phyloP scores from a whole-genome alignment of 2,329 filamentous ascomycete species.

The Diplodia corticola region DNA sequence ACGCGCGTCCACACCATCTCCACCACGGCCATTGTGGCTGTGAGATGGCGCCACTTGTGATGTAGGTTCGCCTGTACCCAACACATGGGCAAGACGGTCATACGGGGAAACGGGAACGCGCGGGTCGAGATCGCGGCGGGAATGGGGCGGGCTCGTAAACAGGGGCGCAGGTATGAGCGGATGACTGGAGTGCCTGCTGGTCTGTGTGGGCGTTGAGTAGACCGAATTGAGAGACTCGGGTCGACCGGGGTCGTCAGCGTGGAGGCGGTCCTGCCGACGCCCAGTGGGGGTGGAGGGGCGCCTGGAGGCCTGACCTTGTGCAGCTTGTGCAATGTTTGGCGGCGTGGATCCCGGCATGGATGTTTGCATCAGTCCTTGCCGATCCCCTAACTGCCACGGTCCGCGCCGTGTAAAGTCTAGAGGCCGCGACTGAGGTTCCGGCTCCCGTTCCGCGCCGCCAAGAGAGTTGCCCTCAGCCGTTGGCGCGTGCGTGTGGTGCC shows the following conservation, averaged over 20 bases:
- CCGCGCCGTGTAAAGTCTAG: neutral
- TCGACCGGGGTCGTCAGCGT: neutral
- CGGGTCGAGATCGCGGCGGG: slow-evolving; percentile 14
- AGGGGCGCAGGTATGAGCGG: slow-evolving; percentile 19
- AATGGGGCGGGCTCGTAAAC: slow-evolving; percentile 21
- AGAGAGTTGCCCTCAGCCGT: slow-evolving; percentile 4
- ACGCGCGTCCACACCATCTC: neutral
- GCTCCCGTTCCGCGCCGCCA: neutral
- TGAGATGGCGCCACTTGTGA: neutral
- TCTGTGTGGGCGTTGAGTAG: slow-evolving; percentile 8
- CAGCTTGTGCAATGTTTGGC: slow-evolving; percentile 19
- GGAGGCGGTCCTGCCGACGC: slow-evolving; percentile 5
- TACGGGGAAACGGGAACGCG: slow-evolving; percentile 19
- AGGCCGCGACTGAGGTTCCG: slow-evolving; percentile 3
- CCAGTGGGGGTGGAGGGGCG: slow-evolving; percentile 1
- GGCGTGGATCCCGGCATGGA: slow-evolving; percentile 7
- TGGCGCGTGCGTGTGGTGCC: neutral
- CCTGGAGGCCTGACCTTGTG: slow-evolving; percentile 15
- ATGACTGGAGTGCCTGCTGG: neutral
- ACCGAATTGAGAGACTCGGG: neutral
- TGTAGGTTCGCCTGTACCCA: neutral
- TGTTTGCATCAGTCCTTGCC: slow-evolving; percentile 20
- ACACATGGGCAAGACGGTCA: slow-evolving; percentile 6
- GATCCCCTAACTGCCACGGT: slow-evolving; percentile 9
- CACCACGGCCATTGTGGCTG: neutral